phyloP scores from a whole-genome alignment of 805 yeast genomes.

The Barnettozyma sp. region DNA sequence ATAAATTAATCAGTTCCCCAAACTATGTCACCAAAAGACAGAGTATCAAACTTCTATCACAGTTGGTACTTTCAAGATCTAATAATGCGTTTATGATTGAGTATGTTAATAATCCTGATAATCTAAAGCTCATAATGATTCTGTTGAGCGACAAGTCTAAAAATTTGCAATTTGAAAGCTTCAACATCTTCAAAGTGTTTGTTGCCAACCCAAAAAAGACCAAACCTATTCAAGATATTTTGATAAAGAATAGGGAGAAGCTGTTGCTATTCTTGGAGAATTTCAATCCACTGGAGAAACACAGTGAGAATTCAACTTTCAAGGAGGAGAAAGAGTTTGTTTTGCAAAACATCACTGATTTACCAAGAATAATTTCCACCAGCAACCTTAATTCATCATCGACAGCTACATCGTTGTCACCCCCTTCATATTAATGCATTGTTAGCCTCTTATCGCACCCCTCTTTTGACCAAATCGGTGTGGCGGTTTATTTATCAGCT shows the following conservation, averaged over 20 bases:
- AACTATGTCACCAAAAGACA: conserved; percentile 93
- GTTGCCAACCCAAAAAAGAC: conserved; percentile 94
- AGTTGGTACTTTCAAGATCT: conserved; percentile 61
- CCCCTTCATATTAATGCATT: too few species aligned
- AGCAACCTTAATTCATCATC: conserved; percentile 9
- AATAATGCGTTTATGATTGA: conserved; percentile 67
- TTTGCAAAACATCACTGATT: conserved; percentile 59
- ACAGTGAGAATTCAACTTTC: conserved; percentile 54
- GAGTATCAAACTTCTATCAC: conserved; percentile 68
- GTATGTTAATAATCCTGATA: conserved; percentile 76
- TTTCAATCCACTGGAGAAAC: conserved; percentile 51
- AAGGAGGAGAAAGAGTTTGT: conserved; percentile 78
- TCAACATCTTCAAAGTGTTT: conserved; percentile 88
- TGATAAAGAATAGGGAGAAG: conserved; percentile 77
- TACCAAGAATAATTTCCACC: conserved; percentile 50
- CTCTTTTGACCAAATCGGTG: too few species aligned
- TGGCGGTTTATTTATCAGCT: too few species aligned
- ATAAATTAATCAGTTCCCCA: conserved; percentile 61
- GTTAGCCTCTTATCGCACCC: too few species aligned
- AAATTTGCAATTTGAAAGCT: conserved; percentile 84
- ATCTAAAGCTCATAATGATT: conserved; percentile 81
- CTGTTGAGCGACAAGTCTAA: conserved; percentile 81
- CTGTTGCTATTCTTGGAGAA: conserved; percentile 60
- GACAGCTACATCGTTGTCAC: conserved; percentile 3
- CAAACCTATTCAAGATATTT: conserved; percentile 70